phyloP scores from a whole-genome alignment of 306 rosid genomes.

The Malus domestica region ASM211411v1 NC_041790.1:30693501-30694000 shows the following conservation, averaged over 20 bases:
- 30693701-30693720: constrained; percentile 60
- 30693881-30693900: constrained; percentile 6
- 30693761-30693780: constrained; percentile 13
- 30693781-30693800: not conserved
- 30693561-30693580: constrained; percentile 34
- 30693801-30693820: constrained; percentile 41
- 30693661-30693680: constrained; percentile 49
- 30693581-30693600: constrained; percentile 22
- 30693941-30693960: too few relatives aligned
- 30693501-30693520: constrained; percentile 42
- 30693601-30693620: constrained; percentile 47
- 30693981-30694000: too few relatives aligned
- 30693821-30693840: constrained; percentile 31
- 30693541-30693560: constrained; percentile 48
- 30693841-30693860: constrained; percentile 29
- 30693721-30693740: constrained; percentile 42
- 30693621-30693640: constrained; percentile 13
- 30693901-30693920: too few relatives aligned
- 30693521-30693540: constrained; percentile 39
- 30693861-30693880: constrained; percentile 16
- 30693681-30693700: constrained; percentile 60
- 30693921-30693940: too few relatives aligned
- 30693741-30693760: not conserved
- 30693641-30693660: constrained; percentile 24
- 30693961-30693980: too few relatives aligned